These are phyloP conservation scores for Leishmania arabica DNA, from an alignment of 208 protist species.

Conservation along the genomic window DNA sequence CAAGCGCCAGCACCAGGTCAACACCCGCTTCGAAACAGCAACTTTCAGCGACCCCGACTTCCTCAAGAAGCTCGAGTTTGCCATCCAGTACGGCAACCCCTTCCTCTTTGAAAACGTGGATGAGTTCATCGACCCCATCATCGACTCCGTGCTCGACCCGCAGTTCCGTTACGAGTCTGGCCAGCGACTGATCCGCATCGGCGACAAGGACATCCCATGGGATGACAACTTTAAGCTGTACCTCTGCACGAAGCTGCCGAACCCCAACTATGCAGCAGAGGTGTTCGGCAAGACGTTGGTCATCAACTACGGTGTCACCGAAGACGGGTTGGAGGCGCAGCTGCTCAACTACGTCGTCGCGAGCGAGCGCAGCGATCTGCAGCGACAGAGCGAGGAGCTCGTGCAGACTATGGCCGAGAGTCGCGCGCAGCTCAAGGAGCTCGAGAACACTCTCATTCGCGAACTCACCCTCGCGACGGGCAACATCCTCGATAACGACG, in stretches of 20 bases:
- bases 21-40: slow-evolving; percentile 92
- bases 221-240: slow-evolving; percentile 98
- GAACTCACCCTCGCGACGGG: slow-evolving; percentile 96
- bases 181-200: slow-evolving; percentile 91
- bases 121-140: slow-evolving; percentile 99
- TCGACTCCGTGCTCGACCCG: slow-evolving; percentile 98
- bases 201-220: slow-evolving; percentile 98
- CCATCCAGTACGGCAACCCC: slow-evolving; percentile 98
- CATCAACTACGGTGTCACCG: slow-evolving; percentile 99
- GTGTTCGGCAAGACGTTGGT: slow-evolving; percentile 98
- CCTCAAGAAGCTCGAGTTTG: slow-evolving; percentile 96
- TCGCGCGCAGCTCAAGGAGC: slow-evolving; percentile 95
- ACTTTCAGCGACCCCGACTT: slow-evolving; percentile 98
- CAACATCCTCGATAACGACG: slow-evolving; percentile 99
- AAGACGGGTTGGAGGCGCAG: slow-evolving; percentile 98
- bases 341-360: slow-evolving; percentile 98
- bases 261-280: slow-evolving; percentile 98
- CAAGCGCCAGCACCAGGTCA: slow-evolving; percentile 95
- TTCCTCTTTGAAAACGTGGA: slow-evolving; percentile 99
- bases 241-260: slow-evolving; percentile 98
- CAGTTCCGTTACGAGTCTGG: slow-evolving; percentile 91
- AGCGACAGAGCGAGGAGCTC: slow-evolving; percentile 95
- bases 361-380: slow-evolving; percentile 96
- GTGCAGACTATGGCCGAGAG: slow-evolving; percentile 98
- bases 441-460: slow-evolving; percentile 98